Base-by-base conservation (phyloP, 805 yeast genomes). In the Maudiozyma barnettii region DNA sequence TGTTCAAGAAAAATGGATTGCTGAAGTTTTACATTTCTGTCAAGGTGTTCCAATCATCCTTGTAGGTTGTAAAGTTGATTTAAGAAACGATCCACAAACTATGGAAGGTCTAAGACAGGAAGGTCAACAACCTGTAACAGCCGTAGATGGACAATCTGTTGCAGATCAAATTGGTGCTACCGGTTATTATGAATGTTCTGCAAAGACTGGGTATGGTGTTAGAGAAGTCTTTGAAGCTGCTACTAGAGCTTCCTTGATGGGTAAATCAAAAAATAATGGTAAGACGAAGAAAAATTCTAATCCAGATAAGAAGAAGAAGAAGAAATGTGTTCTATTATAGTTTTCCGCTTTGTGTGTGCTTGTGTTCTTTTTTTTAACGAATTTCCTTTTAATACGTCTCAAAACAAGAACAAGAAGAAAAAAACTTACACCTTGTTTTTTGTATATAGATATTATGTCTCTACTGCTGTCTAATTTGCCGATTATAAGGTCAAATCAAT, bases 1-100 rank as follows among this genome's bases (percentile, higher is more conserved):
- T 69, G 96, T 88, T 52, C 90, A 86, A 72, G 96, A 87, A 69
- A 88, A 88, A 72, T 88, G 96, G 96, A 86, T 87, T 59, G 81
- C 91, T 46, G 96, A 88, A 70, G 95, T 89, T 46, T 69, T 85
- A 63, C 95, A 87, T 66, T 88, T 87, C 77, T 88, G 96, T 72
- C 95, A 83, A 62, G 93, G 91, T 64, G 89, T 88, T 48, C 96
- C 96, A 61, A 85, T 87, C 67, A 84, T 88, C 57, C 75, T 88
- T 51, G 96, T 88, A 61, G 96, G 95, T 58, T 87, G 95, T 73
- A 88, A 88, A 73, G 78, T 78, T 56, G 96, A 88, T 71, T 75
- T 88, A 60, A 84, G 96, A 72, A 77, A 83, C 63, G 95, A 88
- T 67, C 80, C 80, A 53, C 73, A 76, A 60, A 82, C 89, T 39